Evolutionary conservation across 2,329 filamentous ascomycete species (phyloP), one percentile per base, ranked within the genome.

Genomic region (Ophiocordyceps camponoti-rufipedis): DNA sequence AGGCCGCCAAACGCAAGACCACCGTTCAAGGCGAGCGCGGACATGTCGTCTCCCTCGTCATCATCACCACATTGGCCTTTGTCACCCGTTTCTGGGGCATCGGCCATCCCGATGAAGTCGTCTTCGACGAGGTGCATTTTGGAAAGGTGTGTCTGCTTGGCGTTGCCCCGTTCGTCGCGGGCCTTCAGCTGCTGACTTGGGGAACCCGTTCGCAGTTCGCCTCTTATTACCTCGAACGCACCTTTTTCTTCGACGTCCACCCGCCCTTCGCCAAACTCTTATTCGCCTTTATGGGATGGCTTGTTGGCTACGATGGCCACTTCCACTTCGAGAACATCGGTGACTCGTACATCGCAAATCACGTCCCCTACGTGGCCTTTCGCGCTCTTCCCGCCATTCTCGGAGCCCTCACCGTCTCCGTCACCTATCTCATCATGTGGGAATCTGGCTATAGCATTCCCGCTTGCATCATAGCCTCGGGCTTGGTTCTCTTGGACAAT

Each of bases 321-420:
- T 98, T 96, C 68, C 79, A 94, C 60, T 98, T 98, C 65, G 91
- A 98, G 55, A 98, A 96, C 69, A 98, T 98, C 62, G 91, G 91
- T 58, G 91, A 96, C 62, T 96, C 89, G 16, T 98, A 98, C 70
- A 85, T 96, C 56, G 75, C 80, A 48, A 95, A 98, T 72, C 91
- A 93, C 61, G 88, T 98, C 40, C 91, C 91, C 35, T 98, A 98
- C 63, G 84, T 98, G 50, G 88, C 91, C 50, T 94, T 93, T 68
- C 85, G 91, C 55, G 83, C 88, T 42, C 77, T 98, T 70, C 91
- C 91, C 40, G 91, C 91, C 48, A 76, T 91, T 44, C 78, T 96
- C 54, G 91, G 91, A 52, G 82, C 91, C 47, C 69, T 98, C 53
- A 98, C 91, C 11, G 86, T 98, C 44, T 83, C 88, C n/a, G 83